Base-by-base conservation (phyloP, 2,329 filamentous ascomycete genomes). In the Pseudopithomyces maydicus region DNA sequence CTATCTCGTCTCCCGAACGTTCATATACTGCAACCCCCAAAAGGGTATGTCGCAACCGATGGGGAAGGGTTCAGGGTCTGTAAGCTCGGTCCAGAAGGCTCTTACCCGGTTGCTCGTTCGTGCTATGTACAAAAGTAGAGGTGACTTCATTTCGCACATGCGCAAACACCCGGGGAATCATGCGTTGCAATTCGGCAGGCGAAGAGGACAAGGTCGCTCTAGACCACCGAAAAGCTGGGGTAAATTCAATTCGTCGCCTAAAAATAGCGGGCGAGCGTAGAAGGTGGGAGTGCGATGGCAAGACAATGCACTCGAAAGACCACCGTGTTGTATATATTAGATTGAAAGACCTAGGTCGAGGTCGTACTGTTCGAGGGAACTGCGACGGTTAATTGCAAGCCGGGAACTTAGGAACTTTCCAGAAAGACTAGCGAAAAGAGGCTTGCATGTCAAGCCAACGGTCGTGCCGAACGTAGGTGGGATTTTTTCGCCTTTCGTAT, bases 341-440 rank as follows among this genome's bases (percentile, higher is more conserved):
- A 73, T 73, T 73, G 66, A 45, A 62, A 65, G 68, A 62, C 63
- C 56, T 54, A 42, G 66, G 68, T 66, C 68, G 67, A 69, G 68
- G 68, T 70, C 68, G 54, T 58, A 58, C 57, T 58, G 48, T 65
- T 51, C 59, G 61, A 58, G 59, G 52, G 41, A 54, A 63, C 36
- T 52, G 55, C 47, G 53, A 61, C 63, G 68, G 65, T 65, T 70
- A 67, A 72, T 71, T 68, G 61, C 58, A 41, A 52, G 55, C 63
- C 56, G 52, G 64, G 57, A 58, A 58, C 45, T 54, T 55, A 47
- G 56, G 44, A 58, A 66, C 67, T 50, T 61, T 67, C 63, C 52
- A 56, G 29, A 41, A 43, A n/a, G 15, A 55, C 60, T 67, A 66
- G 68, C 68, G 68, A 67, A 56, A 43, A 48, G 55, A 59, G 53